A percentile compares a stretch with the other conserved stretches of the same genome.
These are phyloP conservation scores for Cercospora sesami DNA, from an alignment of 2,329 filamentous ascomycete species.

Conservation along the genomic window DNA sequence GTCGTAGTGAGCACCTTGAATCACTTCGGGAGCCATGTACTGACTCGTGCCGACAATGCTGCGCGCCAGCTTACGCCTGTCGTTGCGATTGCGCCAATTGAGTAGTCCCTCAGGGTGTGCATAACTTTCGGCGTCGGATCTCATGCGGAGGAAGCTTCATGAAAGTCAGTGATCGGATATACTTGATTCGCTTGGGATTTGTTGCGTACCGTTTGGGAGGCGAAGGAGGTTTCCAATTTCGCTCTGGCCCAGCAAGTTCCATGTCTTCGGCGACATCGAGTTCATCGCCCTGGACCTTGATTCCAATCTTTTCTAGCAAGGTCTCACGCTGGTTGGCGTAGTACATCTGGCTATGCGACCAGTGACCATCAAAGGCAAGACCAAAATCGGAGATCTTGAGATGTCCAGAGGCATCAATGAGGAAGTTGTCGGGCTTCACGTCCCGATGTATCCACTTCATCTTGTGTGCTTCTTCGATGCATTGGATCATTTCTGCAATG, in stretches of 20 bases:
- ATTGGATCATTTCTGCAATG: slow-evolving; percentile 91
- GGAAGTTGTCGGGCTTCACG: slow-evolving; percentile 95
- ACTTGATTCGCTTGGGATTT: too few species aligned
- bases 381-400: slow-evolving; percentile 96
- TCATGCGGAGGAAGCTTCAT: not conserved
- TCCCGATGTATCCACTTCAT: slow-evolving; percentile 92
- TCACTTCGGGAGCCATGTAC: slow-evolving; percentile 96
- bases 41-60: slow-evolving; percentile 94
- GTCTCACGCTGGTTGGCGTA: slow-evolving; percentile 80
- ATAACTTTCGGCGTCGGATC: slow-evolving; percentile 28
- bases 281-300: slow-evolving; percentile 71
- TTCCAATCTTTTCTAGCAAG: slow-evolving; percentile 72
- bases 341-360: slow-evolving; percentile 86
- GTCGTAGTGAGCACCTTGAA: slow-evolving; percentile 79
- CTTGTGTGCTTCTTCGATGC: slow-evolving; percentile 86
- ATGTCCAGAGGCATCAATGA: slow-evolving; percentile 84
- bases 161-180: not conserved
- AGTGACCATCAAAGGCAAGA: slow-evolving; percentile 90
- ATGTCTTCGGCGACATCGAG: slow-evolving; percentile 62
- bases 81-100: slow-evolving; percentile 48
- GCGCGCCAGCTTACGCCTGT: slow-evolving; percentile 69
- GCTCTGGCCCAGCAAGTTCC: not conserved
- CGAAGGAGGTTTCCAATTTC: slow-evolving; percentile 4
- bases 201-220: not conserved
- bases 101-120: slow-evolving; percentile 39